These are phyloP conservation scores for Phialocephala sp. DNA, from an alignment of 2,329 filamentous ascomycete species.

Conservation along the genomic window DNA sequence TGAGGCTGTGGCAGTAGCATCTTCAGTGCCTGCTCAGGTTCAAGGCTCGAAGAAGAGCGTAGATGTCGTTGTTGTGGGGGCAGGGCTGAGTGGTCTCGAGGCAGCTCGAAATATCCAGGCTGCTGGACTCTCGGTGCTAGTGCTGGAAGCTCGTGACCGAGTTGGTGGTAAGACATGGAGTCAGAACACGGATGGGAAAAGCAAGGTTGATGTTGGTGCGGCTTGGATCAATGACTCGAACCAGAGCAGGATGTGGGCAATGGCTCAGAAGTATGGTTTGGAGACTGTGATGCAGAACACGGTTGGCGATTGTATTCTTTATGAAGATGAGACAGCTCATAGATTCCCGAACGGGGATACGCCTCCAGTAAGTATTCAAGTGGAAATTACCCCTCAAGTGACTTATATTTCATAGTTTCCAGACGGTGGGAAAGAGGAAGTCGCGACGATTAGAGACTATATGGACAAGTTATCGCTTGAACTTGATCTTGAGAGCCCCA, in stretches of 20 bases:
- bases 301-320: slow-evolving; percentile 40
- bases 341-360: slow-evolving; percentile 35
- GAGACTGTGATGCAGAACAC: slow-evolving; percentile 56
- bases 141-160: slow-evolving; percentile 12
- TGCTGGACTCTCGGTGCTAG: slow-evolving; percentile 9
- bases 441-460: neutral
- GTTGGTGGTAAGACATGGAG: slow-evolving; percentile 15
- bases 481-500: neutral
- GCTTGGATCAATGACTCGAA: slow-evolving; percentile 59
- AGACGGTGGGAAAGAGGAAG: slow-evolving; percentile 9
- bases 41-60: neutral
- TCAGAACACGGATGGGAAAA: slow-evolving; percentile 1
- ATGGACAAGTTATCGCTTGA: slow-evolving; percentile 6
- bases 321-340: slow-evolving; percentile 12
- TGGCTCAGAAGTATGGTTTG: slow-evolving; percentile 48
- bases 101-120: slow-evolving; percentile 9
- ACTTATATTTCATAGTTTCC: neutral
- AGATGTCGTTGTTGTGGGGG: slow-evolving; percentile 16
- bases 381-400: neutral
- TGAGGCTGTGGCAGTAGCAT: slow-evolving; percentile 46
- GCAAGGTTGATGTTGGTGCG: slow-evolving; percentile 48
- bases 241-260: slow-evolving; percentile 45
- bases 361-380: neutral
- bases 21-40: neutral
- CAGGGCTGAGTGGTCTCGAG: slow-evolving; percentile 11